Evolutionary conservation across 441 rosid species (phyloP), one percentile per base, ranked within the genome.

Genomic region (Jatropha podagrica): DNA sequence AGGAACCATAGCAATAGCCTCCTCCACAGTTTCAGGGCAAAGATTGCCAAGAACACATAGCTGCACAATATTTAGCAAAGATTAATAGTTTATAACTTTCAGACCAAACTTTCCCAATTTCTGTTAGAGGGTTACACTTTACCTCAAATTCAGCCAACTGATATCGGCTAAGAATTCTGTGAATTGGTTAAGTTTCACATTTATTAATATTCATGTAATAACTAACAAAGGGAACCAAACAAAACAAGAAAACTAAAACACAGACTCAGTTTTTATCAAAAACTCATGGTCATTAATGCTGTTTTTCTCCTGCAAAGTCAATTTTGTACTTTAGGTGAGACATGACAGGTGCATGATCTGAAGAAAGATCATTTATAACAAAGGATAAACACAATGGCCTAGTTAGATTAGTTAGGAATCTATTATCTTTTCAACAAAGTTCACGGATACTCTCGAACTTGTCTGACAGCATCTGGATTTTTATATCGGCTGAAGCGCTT

Each of bases 401-500:
- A 18, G 40, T 26, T 40, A 18, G 4, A n/a, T 41, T 44, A 42
- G 23, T 26, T n/a, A n/a, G 52, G 4, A 2, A 2, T 54, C 2
- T 10, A 65, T 37, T 8, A 63, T 37, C 44, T 54, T 52, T 49
- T 27, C n/a, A 14, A 54, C 4, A 70, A 81, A 58, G 49, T 67
- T 68, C 23, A 44, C 85, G 96, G 99, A 95, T 95, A 90, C 97
- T 93, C 98, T 88, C 98, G 82, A 76, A 91, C 97, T 95, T 95
- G 97, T 86, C 94, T 81, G 76, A 95, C 97, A 81, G 97, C 99
- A 83, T 95, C 99, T 3, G 99, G 97, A 78, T 93, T 93, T 75
- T 93, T 95, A 76, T 95, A 95, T 20, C 98, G 96, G 88, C 98
- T 95, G 76, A 95, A 95, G 69, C 97, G 96, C 80, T 93, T 95